Percentiles rank a stretch among this genome's conserved stretches.
phyloP scores from a whole-genome alignment of 225 moss, liverwort and hornwort genomes.

The Takakia lepidozioides region DNA sequence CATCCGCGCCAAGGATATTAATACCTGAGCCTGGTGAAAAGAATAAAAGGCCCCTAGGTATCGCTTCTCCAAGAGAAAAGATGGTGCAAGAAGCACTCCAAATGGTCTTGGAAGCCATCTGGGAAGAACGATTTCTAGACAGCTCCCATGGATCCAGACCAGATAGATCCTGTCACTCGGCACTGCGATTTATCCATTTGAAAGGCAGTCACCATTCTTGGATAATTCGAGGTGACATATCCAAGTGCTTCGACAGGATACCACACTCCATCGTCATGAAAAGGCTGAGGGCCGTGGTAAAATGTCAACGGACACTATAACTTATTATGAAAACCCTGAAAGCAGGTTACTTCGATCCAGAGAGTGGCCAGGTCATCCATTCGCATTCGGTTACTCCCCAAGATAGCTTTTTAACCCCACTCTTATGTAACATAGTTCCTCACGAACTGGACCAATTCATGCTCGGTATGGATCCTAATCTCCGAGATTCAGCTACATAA shows the following conservation, averaged over 20 bases:
- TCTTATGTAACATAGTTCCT: constrained; percentile 5
- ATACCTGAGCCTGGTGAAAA: too few species aligned
- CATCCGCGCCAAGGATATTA: neutral
- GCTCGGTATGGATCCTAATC: neutral
- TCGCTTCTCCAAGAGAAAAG: neutral
- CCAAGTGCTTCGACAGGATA: too few species aligned
- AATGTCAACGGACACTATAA: constrained; percentile 9
- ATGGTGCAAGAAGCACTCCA: too few species aligned
- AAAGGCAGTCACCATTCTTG: too few species aligned
- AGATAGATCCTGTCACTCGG: too few species aligned
- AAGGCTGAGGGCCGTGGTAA: constrained; percentile 6
- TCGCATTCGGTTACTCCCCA: constrained; percentile 5
- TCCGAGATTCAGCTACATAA: constrained; percentile 9
- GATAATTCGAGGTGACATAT: too few species aligned
- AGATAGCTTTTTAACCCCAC: constrained; percentile 6
- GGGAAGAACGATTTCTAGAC: too few species aligned
- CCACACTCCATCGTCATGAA: too few species aligned
- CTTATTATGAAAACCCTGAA: constrained; percentile 8
- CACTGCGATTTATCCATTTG: too few species aligned
- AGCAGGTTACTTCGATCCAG: constrained; percentile 8
- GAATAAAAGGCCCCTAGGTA: neutral
- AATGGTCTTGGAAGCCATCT: too few species aligned
- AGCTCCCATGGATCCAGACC: too few species aligned
- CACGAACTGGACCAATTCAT: neutral
- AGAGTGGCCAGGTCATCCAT: constrained; percentile 8